Evolutionary conservation across 768 basidiomycete genomes (phyloP), one percentile per base, ranked within the genome.

Genomic region (Lentinula sp.): DNA sequence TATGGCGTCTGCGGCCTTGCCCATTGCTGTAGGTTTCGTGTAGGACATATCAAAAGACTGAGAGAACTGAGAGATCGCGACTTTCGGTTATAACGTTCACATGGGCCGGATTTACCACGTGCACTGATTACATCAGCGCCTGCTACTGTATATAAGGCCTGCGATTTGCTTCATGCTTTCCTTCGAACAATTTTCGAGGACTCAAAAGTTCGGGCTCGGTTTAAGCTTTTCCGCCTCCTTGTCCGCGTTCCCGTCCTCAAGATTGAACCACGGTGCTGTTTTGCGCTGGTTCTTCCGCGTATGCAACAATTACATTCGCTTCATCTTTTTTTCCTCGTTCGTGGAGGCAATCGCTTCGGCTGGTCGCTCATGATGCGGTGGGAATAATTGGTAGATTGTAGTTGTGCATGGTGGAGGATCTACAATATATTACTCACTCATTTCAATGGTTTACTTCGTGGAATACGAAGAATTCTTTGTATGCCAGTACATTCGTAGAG

Each of bases 231-330:
- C 86, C 87, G 85, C 83, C 83, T 91, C 85, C 89, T 85, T 84
- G 90, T 84, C 88, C 91, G 91, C 91, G 91, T 93, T 91, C 89
- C 89, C 88, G 89, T 91, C 87, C 84, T 81, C 89, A 80, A 91
- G 82, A 91, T 42, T 63, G 68, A 84, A 61, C 72, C 73, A 60
- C 76, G 74, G 76, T 71, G 70, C 70, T 62, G 37, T 67, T 39
- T 59, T 67, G 70, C 65, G 67, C 57, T 59, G 57, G 57, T 11
- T 48, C n/a, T 32, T 35, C 37, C 46, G 35, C 15, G 34, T 32
- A 37, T 59, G 48, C 46, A 9, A 9, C 45, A 10, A 40, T 35
- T 49, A n/a, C 28, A 9, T 43, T 59, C 6, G 46, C 8, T 59
- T 28, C 32, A 48, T 59, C 46, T 46, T 46, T 58, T 37, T 18